Evolutionary conservation across 2,329 filamentous ascomycete species (phyloP), one percentile per base, ranked within the genome.

Genomic region (Nigrospora osmanthi): DNA sequence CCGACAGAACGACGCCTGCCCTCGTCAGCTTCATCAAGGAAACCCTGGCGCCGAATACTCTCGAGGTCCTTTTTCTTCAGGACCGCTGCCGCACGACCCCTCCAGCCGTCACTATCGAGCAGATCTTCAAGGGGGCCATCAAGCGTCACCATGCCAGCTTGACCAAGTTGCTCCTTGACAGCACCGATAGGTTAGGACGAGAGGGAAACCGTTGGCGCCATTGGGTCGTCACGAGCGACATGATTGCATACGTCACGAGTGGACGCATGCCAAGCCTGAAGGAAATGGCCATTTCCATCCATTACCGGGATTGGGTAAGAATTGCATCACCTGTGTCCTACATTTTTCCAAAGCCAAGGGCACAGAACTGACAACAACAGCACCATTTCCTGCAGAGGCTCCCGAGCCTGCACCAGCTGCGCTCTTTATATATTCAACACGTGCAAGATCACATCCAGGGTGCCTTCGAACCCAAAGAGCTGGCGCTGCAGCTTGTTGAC

Each of bases 31-130:
- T 93, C 57, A 71, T 93, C 49, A 87, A 84, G 54, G 85, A 90
- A 49, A 83, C 85, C 0, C 70, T 93, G 34, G 83, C 82, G 16
- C 87, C 87, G 1, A 87, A 93, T 60, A 85, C 80, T 28, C 69
- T 93, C n/a, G 85, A 93, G 62, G 81, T 81, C 10, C 70, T 93
- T 11, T 89, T 89, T 58, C 64, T 93, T 40, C 86, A 90, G 61
- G 85, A 90, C 47, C 66, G 68, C 58, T 75, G 54, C 61, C 73
- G 47, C 59, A 76, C 61, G 61, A 76, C 45, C 11, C 52, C 55
- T 16, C 58, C 78, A 1, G 66, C 67, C 9, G 82, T 90, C 1
- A 73, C 76, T 3, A 75, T 90, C 44, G 81, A 87, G 33, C 70
- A 78, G 15, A 85, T 93, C 49, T 89, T 87, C 64, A 77, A 76